Base-by-base conservation (phyloP, 306 rosid genomes). In the Sesbania bispinosa region DNA sequence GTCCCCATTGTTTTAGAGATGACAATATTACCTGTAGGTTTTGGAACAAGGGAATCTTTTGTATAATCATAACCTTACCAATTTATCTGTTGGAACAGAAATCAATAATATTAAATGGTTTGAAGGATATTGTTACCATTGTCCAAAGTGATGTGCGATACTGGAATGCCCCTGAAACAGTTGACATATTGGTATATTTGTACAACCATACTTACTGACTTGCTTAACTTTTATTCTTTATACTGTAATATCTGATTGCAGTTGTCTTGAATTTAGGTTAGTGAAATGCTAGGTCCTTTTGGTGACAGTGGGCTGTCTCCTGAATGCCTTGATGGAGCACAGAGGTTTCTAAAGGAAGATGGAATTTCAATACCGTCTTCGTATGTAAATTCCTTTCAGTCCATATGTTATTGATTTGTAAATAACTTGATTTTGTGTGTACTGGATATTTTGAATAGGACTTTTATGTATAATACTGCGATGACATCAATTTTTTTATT, bases 271-370 rank as follows among this genome's bases (percentile, higher is more conserved):
- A 66, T 76, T 51, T 73, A 94, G 99, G 97, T 94, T 15, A 94
- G 99, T 74, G 99, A 94, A 81, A 75, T 94, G 84, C 77, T 94
- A 67, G 99, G 99, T 77, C 91, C 97, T 55, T 94, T 94, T 82
- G 99, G 97, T 20, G 97, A 94, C 79, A 94, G 91, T 42, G 99
- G 91, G 78, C 84, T 94, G 41, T 94, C 99, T 67, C 99, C 99
- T 0, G 99, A 94, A 85, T 94, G 99, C 78, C 97, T 94, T 82
- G 99, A 94, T 86, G 99, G 99, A 76, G 99, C 99, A 27, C 89
- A 94, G 77, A 79, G 90, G 38, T 89, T 91, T 79, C 52, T 94
- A 62, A 91, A 94, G 82, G 57, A 65, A 18, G 95, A 88, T 77
- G 99, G 99, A 74, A 86, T 94, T 66, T 94, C 97, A 20, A 94